Base-by-base conservation (phyloP, 106 monocot genomes). In the Chionographis japonica region DNA sequence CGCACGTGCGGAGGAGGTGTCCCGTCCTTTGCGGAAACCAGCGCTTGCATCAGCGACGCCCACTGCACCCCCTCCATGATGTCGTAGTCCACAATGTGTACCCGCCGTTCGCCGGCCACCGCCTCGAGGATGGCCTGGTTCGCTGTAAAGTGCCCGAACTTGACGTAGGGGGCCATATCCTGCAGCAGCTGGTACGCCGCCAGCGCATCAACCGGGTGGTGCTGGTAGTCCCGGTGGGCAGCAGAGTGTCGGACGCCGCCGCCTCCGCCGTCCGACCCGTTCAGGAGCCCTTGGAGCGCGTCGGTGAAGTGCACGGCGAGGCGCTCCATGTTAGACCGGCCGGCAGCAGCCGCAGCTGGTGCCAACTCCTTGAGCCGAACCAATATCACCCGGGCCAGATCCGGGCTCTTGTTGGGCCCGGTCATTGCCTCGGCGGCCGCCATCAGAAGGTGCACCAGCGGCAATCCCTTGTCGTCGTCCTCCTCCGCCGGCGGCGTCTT, bases 111-210 rank as follows among this genome's bases (percentile, higher is more conserved):
- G 14, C 71, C 74, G 2, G 63, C 50, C 11, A 74, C 74, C 6
- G 83, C 74, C 60, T 87, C 87, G 4, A 87, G 62, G 60, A 87
- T 87, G 14, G 87, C 83, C 71, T 87, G 87, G 73, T 87, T 87
- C 1, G 83, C 83, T 8, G 87, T 87, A 66, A 87, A 87, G 59
- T 87, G 83, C 4, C 87, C 87, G 58, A 87, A 87, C 36, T 87
- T 87, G 6, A 80, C 72, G 71, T 75, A 87, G 1, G 87, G 87
- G 6, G 87, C 83, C 87, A 87, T 87, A 77, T 87, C 87, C 60
- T 83, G 87, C 2, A 87, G 83, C 58, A 87, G 52, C 70, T 87
- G 87, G 73, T 77, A 83, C 2, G 87, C 87, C 52, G 73, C 68
- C 10, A 83, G 63, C 19, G 65, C 62, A 37, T 87, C 87, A 37